Evolutionary conservation across 805 yeast species (phyloP), one percentile per base, ranked within the genome.

Genomic region (Saccharomycopsis microspora): DNA sequence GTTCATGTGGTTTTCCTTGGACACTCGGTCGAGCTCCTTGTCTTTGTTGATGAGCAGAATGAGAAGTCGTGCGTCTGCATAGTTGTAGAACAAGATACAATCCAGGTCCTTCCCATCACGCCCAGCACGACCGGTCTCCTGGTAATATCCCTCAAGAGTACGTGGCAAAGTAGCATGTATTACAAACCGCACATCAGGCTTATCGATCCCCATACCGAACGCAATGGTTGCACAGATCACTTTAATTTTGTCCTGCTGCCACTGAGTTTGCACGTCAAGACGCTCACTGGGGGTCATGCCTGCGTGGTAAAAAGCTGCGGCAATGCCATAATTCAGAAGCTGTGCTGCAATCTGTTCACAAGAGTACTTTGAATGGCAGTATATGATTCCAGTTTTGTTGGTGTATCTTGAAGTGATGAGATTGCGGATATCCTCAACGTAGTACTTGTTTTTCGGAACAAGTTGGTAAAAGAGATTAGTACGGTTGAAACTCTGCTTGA

Each of bases 131-230:
- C 98, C 98, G 1, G 97, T 89, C 62, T 93, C 98, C 64, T 93
- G 98, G 58, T 93, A 93, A 62, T 93, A 93, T 0, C 97, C 97
- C 64, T 93, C 98, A 54, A 93, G 68, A 46, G 87, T 85, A 57
- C 96, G 69, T 0, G 98, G 97, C 30, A 93, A 66, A 4, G 93
- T 85, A 54, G 82, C 71, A 65, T 93, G 98, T 39, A 86, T 78
- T 3, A 93, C 97, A 67, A 74, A 89, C 42, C 98, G 69, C 8
- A 93, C 98, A 64, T 93, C 95, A 0, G 96, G 85, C 62, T 93
- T 93, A 65, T 93, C 98, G 48, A 93, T 90, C 43, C 98, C 98
- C 98, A 93, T 93, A 31, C 98, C 98, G 71, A 93, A 93, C 0
- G 98, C 98, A 57, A 93, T 84, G 0, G 98, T 93, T 0, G 98